Conservation (phyloP, 2,329 filamentous ascomycete species). For the Clarireedia paspali region DNA sequence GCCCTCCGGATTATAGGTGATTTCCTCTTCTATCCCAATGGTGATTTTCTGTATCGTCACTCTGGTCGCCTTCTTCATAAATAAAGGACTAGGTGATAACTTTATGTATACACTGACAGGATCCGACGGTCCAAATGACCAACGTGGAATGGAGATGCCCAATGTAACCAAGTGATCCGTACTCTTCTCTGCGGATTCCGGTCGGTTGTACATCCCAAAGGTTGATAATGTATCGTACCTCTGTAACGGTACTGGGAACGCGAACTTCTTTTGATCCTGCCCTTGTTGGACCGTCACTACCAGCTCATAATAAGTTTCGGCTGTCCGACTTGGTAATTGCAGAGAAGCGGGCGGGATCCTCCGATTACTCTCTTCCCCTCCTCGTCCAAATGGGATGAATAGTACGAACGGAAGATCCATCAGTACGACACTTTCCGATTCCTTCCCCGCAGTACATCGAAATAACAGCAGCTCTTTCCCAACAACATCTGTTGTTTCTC, state of each 20-base stretch:
- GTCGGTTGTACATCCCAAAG: conserved; percentile 98
- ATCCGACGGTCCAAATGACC: conserved; percentile 94
- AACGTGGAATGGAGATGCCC: conserved; percentile 84
- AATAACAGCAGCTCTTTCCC: conserved; percentile 94
- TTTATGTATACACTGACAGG: conserved; percentile 96
- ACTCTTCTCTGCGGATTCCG: conserved; percentile 77
- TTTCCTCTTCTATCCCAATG: conserved; percentile 90
- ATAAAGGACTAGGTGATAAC: conserved; percentile 84
- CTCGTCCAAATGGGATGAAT: conserved; percentile 91
- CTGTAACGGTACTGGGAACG: conserved; percentile 82
- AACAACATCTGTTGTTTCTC: conserved; percentile 86
- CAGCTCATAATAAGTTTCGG: conserved; percentile 94
- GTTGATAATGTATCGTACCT: conserved; percentile 96
- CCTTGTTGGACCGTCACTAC: conserved; percentile 95
- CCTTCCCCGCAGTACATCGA: conserved; percentile 73
- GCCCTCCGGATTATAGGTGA: conserved; percentile 96
- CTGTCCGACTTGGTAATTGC: conserved; percentile 84
- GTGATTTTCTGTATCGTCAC: conserved; percentile 94
- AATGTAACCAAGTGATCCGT: conserved; percentile 87
- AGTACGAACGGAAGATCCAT: conserved; percentile 98
- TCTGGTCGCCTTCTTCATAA: conserved; percentile 80
- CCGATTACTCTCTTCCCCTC: conserved; percentile 81
- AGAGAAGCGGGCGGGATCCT: conserved; percentile 88
- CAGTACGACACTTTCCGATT: conserved; percentile 80
- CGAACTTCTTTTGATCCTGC: conserved; percentile 80